These are phyloP conservation scores for Hammondia hammondi DNA, from an alignment of 169 alveolate species.

Conservation along the genomic window DNA sequence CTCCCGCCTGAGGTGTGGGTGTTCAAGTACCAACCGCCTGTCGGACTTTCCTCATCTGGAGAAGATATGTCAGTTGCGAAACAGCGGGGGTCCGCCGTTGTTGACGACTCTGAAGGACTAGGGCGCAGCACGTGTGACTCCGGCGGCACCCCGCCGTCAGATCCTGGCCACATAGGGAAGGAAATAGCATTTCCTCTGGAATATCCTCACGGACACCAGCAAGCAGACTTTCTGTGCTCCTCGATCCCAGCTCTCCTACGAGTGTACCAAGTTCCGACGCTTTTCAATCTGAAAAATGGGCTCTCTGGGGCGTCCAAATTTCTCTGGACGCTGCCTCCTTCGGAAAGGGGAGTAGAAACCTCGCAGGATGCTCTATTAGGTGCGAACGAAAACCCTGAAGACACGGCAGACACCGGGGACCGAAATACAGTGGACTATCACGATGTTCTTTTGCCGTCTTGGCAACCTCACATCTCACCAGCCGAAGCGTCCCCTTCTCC, in stretches of 20 bases:
- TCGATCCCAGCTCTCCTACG: neutral
- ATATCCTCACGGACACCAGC: constrained; percentile 12
- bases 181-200: constrained; percentile 28
- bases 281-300: constrained; percentile 4
- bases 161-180: neutral
- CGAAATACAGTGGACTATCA: no score
- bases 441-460: no score
- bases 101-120: neutral
- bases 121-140: neutral
- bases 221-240: constrained; percentile 15
- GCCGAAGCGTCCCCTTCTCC: no score
- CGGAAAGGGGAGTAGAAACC: no score
- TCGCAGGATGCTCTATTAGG: no score
- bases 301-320: neutral
- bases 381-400: no score
- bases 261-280: neutral
- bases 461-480: no score
- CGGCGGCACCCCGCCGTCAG: neutral
- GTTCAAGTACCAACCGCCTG: neutral
- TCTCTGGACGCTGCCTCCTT: no score
- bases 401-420: no score
- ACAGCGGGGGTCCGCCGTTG: neutral
- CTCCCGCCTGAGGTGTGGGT: constrained; percentile 39
- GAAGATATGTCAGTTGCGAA: neutral
- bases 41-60: neutral